phyloP scores from a whole-genome alignment of 1,284 basidiomycete species.

The Agroathelia rolfsii region DNA sequence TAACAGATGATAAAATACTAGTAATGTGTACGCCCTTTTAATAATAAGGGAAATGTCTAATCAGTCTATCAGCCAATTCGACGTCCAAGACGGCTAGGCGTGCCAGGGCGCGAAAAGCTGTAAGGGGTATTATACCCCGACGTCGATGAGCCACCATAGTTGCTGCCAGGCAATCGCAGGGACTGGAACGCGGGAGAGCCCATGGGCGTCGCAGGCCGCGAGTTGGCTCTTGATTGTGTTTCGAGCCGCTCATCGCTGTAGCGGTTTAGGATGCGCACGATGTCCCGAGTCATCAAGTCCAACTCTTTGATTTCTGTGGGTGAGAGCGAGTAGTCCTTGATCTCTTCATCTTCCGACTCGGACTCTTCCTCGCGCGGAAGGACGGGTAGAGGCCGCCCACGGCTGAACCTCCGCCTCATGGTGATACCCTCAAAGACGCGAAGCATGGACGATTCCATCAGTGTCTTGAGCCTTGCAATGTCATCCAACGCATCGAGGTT shows the following conservation, averaged over 20 bases:
- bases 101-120: slow-evolving; percentile 49
- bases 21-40: no score
- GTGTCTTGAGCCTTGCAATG: slow-evolving; percentile 72
- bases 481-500: slow-evolving; percentile 74
- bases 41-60: no score
- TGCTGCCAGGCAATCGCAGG: slow-evolving; percentile 26
- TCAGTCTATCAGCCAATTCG: slow-evolving; percentile 6
- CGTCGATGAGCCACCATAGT: no score
- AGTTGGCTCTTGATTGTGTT: slow-evolving; percentile 46
- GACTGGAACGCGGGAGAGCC: slow-evolving; percentile 31
- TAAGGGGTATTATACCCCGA: slow-evolving; percentile 51
- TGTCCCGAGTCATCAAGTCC: slow-evolving; percentile 61
- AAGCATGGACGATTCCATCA: slow-evolving; percentile 82
- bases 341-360: slow-evolving; percentile 51
- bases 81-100: slow-evolving; percentile 42
- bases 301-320: slow-evolving; percentile 63
- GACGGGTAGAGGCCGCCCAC: slow-evolving; percentile 24
- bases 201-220: slow-evolving; percentile 56
- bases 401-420: slow-evolving; percentile 29
- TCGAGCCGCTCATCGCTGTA: slow-evolving; percentile 52
- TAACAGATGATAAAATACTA: no score
- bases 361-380: slow-evolving; percentile 46
- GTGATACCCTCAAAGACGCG: slow-evolving; percentile 87
- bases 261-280: slow-evolving; percentile 62
- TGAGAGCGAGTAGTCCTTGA: slow-evolving; percentile 43